Conservation (phyloP, 164 flowering plant species). For the Berberis thunbergii region DNA sequence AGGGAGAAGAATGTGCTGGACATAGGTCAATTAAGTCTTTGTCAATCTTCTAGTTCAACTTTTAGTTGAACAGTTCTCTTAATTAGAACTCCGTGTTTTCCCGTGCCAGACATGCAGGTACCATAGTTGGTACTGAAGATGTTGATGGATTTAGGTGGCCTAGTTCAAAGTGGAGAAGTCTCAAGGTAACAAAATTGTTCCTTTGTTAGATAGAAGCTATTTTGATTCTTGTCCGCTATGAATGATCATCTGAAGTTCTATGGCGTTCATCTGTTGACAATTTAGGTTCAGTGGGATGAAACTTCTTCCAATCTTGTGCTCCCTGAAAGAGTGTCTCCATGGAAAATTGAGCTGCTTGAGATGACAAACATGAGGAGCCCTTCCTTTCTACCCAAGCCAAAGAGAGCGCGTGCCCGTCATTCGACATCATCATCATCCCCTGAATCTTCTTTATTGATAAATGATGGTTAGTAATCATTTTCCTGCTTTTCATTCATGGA, state of each 20-base stretch:
- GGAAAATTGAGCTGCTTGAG: slow-evolving; percentile 36
- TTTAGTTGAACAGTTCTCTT: not conserved
- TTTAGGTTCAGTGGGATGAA: slow-evolving; percentile 58
- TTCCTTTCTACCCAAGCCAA: slow-evolving; percentile 12
- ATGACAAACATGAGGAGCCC: slow-evolving; percentile 3
- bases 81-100: not conserved
- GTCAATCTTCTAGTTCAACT: not conserved
- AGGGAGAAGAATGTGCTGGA: slow-evolving; percentile 33
- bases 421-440: slow-evolving; percentile 16
- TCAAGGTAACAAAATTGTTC: slow-evolving; percentile 24
- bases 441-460: slow-evolving; percentile 10
- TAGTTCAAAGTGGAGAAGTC: slow-evolving; percentile 50
- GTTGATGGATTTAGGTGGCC: slow-evolving; percentile 43
- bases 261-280: not conserved
- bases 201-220: not conserved
- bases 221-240: not conserved
- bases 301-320: slow-evolving; percentile 9
- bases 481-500: not conserved
- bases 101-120: slow-evolving; percentile 34
- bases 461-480: slow-evolving; percentile 24
- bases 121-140: slow-evolving; percentile 35
- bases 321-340: slow-evolving; percentile 45
- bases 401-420: slow-evolving; percentile 15
- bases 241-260: not conserved
- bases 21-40: slow-evolving; percentile 25